These are phyloP conservation scores for Didymella lethalis DNA, from an alignment of 2,329 filamentous ascomycete genomes.

Conservation along the genomic window DNA sequence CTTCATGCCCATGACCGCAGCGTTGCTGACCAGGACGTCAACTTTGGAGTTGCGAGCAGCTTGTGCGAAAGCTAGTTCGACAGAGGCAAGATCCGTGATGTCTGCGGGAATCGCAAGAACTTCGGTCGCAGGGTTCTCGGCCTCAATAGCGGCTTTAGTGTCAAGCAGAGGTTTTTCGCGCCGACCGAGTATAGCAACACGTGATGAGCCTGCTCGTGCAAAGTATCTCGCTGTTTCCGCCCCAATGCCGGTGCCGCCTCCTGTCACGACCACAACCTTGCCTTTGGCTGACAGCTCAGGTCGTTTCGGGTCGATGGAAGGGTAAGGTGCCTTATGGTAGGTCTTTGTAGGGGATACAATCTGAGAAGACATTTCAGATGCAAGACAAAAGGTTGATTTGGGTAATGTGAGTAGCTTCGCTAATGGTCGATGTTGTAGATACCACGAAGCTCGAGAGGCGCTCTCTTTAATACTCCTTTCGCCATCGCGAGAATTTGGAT, in stretches of 20 bases:
- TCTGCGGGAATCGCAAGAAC: not conserved
- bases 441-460: not conserved
- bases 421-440: not conserved
- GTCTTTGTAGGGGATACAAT: not conserved
- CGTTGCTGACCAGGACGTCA: not conserved
- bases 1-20: not conserved
- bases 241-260: not conserved
- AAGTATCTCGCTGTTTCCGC: not conserved
- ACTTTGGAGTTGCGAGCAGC: not conserved
- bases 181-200: not conserved
- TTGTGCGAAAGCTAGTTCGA: not conserved
- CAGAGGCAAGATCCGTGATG: not conserved
- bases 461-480: not conserved
- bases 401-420: not conserved
- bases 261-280: not conserved
- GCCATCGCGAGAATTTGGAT: not conserved
- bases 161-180: not conserved
- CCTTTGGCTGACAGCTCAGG: not conserved
- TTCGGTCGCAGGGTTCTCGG: not conserved
- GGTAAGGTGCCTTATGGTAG: not conserved
- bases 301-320: not conserved
- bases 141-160: not conserved
- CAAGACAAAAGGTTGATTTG: not conserved
- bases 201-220: not conserved
- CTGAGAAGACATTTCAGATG: not conserved